Percentiles rank a stretch among this genome's conserved stretches.
Evolutionary conservation across 2,329 filamentous ascomycete species (phyloP).

Genomic region (Rutstroemia sydowiana): DNA sequence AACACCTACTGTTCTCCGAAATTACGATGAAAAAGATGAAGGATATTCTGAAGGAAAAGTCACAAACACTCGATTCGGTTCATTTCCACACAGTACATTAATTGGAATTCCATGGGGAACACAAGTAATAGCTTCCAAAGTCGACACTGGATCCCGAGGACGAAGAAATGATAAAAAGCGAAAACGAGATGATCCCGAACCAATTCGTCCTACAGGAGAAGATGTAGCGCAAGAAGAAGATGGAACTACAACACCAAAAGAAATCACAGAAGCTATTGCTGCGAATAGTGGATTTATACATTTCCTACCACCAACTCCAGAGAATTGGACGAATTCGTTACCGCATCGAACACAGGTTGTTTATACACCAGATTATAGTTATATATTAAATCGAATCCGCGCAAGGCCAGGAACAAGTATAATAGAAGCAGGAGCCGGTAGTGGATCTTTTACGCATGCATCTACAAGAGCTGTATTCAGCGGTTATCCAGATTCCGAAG

Average conservation of each 20-base stretch:
- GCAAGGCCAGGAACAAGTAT: constrained; percentile 65
- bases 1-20: constrained; percentile 63
- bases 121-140: constrained; percentile 80
- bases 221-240: constrained; percentile 25
- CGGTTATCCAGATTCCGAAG: constrained; percentile 53
- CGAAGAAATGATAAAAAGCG: constrained; percentile 49
- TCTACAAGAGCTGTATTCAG: constrained; percentile 69
- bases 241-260: constrained; percentile 25
- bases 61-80: constrained; percentile 90
- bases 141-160: constrained; percentile 86
- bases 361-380: constrained; percentile 82
- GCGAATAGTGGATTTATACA: constrained; percentile 68
- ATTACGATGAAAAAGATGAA: constrained; percentile 53
- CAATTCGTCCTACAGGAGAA: constrained; percentile 11
- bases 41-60: constrained; percentile 72
- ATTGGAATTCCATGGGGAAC: constrained; percentile 81
- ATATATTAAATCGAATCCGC: constrained; percentile 68
- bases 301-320: constrained; percentile 69
- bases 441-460: constrained; percentile 78
- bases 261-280: constrained; percentile 42
- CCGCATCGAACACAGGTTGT: constrained; percentile 82
- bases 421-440: constrained; percentile 76
- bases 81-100: constrained; percentile 73
- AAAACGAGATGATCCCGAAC: constrained; percentile 35
- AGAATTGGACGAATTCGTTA: constrained; percentile 73